A percentile compares a stretch with the other conserved stretches of the same genome.
Evolutionary conservation across 257 asterid genomes (phyloP).

Genomic region (Rauvolfia tetraphylla): DNA sequence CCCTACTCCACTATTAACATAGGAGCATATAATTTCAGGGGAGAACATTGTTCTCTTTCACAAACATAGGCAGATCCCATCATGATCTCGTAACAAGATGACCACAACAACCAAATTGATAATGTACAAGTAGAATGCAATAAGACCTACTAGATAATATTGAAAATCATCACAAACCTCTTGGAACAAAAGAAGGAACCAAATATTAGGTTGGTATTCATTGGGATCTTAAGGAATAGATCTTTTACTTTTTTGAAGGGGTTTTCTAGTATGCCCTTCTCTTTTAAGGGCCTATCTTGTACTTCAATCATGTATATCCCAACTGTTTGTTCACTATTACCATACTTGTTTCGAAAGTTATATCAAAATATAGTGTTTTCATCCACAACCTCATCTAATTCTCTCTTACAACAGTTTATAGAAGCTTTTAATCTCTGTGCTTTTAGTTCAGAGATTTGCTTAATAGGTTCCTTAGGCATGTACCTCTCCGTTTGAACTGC

Average conservation of each 20-base stretch:
- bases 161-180: background rate
- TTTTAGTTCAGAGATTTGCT: background rate
- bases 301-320: background rate
- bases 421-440: too few species aligned
- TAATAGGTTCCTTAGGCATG: constrained; percentile 6
- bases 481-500: constrained; percentile 76
- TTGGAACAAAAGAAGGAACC: too few species aligned
- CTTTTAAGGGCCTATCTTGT: background rate
- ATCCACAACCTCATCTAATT: background rate
- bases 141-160: background rate
- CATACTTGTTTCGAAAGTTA: background rate
- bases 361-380: background rate
- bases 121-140: background rate
- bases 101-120: background rate
- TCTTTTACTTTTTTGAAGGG: background rate
- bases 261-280: background rate
- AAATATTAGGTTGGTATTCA: background rate
- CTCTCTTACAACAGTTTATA: background rate
- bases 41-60: background rate
- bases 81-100: background rate
- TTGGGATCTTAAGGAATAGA: background rate
- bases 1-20: background rate
- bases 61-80: background rate
- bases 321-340: background rate
- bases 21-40: background rate